A percentile compares a stretch with the other conserved stretches of the same genome.
These are phyloP conservation scores for Candida michaelii DNA, from an alignment of 805 yeast genomes.

Conservation along the genomic window DNA sequence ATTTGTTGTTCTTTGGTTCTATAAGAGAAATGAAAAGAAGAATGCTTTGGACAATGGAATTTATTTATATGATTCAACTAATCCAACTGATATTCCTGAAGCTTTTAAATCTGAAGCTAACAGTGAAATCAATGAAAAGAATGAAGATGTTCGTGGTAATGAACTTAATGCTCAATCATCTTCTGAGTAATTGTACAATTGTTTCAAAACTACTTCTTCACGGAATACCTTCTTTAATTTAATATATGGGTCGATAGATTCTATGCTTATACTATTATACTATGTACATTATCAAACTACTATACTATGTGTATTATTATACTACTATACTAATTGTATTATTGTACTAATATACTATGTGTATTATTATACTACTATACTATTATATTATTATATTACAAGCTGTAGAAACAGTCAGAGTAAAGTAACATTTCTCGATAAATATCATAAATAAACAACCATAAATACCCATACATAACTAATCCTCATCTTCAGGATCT, in stretches of 20 bases:
- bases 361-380: too few relatives aligned
- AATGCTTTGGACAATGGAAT: constrained; percentile 38
- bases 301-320: too few relatives aligned
- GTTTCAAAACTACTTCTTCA: too few relatives aligned
- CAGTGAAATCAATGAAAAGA: constrained; percentile 3
- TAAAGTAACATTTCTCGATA: too few relatives aligned
- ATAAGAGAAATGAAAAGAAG: constrained; percentile 33
- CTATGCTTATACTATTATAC: too few relatives aligned
- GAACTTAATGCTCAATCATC: constrained; percentile 2
- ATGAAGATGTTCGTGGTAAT: constrained; percentile 4
- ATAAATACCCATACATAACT: neutral
- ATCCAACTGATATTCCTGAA: constrained; percentile 15
- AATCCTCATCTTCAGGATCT: constrained; percentile 7
- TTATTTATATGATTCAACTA: constrained; percentile 26
- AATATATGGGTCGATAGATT: too few relatives aligned
- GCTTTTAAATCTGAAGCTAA: constrained; percentile 1
- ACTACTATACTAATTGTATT: too few relatives aligned
- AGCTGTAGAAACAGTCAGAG: too few relatives aligned
- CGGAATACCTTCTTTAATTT: too few relatives aligned
- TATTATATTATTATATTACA: too few relatives aligned
- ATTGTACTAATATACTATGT: too few relatives aligned
- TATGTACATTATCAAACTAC: too few relatives aligned
- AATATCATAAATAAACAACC: neutral
- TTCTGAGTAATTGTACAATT: neutral
- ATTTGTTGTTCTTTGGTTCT: constrained; percentile 49